Evolutionary conservation across 352 stramenopile genomes (phyloP).

Genomic region (Pythium sp.): DNA sequence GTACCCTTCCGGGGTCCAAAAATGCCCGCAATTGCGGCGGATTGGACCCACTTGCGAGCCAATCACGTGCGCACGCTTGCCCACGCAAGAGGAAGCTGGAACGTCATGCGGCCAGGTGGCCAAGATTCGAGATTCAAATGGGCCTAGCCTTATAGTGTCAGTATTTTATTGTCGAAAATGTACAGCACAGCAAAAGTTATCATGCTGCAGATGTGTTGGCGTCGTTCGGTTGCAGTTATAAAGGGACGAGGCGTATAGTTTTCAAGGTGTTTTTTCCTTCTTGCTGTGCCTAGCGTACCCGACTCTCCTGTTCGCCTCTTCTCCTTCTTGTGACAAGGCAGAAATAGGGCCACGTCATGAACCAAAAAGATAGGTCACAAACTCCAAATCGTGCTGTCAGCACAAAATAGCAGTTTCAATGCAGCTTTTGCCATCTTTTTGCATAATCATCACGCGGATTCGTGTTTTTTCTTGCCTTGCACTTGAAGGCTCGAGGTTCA

Average conservation of each 20-base stretch:
- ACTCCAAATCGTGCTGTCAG: too few relatives aligned
- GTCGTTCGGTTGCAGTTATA: not conserved
- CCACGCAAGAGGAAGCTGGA: not conserved
- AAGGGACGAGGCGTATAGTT: not conserved
- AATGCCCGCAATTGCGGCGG: not conserved
- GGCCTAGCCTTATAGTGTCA: too few relatives aligned
- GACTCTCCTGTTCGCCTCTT: not conserved
- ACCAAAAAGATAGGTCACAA: not conserved
- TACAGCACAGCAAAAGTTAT: not conserved
- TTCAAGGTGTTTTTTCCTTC: not conserved
- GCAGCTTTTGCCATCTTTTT: too few relatives aligned
- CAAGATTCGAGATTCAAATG: not conserved
- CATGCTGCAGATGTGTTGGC: not conserved
- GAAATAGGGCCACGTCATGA: not conserved
- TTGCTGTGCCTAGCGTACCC: not conserved
- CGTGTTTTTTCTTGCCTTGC: too few relatives aligned
- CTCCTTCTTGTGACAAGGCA: not conserved
- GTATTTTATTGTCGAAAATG: not conserved
- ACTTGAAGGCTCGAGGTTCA: too few relatives aligned
- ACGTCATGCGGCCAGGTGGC: not conserved
- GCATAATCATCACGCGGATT: too few relatives aligned
- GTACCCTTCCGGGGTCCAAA: not conserved
- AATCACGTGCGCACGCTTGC: not conserved
- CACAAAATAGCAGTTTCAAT: too few relatives aligned
- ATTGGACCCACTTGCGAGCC: slow-evolving; percentile 10